These are phyloP conservation scores for Dentiscutata heterogama DNA, from an alignment of 371 early-diverging fungal genomes.

Conservation along the genomic window DNA sequence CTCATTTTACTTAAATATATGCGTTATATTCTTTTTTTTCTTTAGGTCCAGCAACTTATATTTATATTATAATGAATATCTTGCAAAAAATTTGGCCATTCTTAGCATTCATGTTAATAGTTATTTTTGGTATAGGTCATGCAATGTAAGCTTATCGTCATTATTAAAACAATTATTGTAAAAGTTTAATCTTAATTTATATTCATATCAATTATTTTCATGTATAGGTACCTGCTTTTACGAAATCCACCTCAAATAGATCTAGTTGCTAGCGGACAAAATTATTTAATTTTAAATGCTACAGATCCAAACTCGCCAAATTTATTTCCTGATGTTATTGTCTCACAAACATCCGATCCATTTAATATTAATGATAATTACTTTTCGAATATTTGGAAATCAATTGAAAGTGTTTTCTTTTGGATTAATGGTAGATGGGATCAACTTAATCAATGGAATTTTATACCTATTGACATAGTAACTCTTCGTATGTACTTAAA, in stretches of 20 bases:
- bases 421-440: slow-evolving; percentile 42
- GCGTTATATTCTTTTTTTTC: background rate
- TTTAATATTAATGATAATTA: slow-evolving; percentile 14
- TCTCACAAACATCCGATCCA: background rate
- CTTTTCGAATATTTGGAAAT: slow-evolving; percentile 19
- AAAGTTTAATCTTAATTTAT: too few species aligned
- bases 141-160: slow-evolving; percentile 22
- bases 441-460: slow-evolving; percentile 39
- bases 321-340: too few species aligned
- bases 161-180: too few species aligned
- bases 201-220: background rate
- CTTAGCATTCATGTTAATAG: slow-evolving; percentile 20
- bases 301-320: too few species aligned
- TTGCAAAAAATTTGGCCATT: slow-evolving; percentile 31
- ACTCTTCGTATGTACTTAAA: background rate
- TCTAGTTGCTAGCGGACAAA: background rate
- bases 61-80: slow-evolving; percentile 31
- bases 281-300: background rate
- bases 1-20: too few species aligned
- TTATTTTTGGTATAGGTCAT: slow-evolving; percentile 2
- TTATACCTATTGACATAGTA: slow-evolving; percentile 11
- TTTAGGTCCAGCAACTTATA: slow-evolving; percentile 15
- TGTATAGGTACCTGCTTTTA: slow-evolving; percentile 13
- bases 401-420: slow-evolving; percentile 26
- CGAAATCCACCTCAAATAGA: background rate